Percentiles rank a stretch among this genome's conserved stretches.
Conservation (phyloP, 306 rosid genomes). For the Sicyos edulis region DNA sequence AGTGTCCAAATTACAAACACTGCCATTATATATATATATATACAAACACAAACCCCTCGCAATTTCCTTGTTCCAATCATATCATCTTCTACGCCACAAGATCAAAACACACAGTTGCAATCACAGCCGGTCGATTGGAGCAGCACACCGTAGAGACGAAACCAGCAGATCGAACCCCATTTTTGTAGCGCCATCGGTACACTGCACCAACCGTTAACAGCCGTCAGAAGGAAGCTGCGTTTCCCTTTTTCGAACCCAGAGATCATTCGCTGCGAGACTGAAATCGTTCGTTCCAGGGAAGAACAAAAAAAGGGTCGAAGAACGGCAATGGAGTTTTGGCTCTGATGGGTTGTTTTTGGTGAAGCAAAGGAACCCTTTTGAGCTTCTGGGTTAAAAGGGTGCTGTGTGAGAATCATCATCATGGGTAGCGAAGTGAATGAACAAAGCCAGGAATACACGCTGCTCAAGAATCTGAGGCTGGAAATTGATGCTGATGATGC, state of each 20-base stretch:
- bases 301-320: background rate
- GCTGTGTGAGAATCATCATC: slow-evolving; percentile 16
- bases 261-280: background rate
- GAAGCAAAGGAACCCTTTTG: slow-evolving; percentile 23
- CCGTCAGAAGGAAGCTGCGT: slow-evolving; percentile 21
- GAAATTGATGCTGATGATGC: slow-evolving; percentile 51
- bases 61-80: background rate
- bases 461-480: slow-evolving; percentile 50
- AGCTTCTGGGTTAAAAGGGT: slow-evolving; percentile 12
- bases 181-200: slow-evolving; percentile 15
- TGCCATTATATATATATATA: too few relatives aligned
- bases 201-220: slow-evolving; percentile 24
- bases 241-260: background rate
- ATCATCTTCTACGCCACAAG: slow-evolving; percentile 6
- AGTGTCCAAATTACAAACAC: background rate
- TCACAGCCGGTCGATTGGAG: slow-evolving; percentile 6
- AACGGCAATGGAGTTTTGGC: background rate
- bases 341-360: slow-evolving; percentile 7
- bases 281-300: background rate
- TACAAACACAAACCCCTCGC: background rate
- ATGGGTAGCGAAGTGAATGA: slow-evolving; percentile 39
- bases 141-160: background rate
- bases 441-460: slow-evolving; percentile 34
- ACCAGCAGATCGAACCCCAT: background rate
- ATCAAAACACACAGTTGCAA: background rate